Evolutionary conservation across 768 basidiomycete genomes (phyloP).

Genomic region (Leccinum fibrillosum): DNA sequence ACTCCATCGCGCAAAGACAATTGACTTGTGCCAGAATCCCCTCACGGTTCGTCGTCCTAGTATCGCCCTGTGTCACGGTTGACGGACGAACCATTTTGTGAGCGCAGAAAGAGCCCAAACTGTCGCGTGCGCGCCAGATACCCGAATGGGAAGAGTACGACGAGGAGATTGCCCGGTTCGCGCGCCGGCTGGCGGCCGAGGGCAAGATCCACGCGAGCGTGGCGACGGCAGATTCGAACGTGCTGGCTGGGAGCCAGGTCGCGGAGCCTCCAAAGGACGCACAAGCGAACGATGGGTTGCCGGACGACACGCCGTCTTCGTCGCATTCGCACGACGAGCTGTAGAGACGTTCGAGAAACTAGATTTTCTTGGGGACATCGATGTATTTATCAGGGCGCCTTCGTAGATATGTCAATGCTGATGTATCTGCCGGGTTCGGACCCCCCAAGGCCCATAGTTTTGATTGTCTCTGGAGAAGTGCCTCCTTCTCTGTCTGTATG

Average conservation of each 20-base stretch:
- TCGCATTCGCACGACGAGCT: not conserved
- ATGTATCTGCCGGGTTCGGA: not conserved
- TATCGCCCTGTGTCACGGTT: not conserved
- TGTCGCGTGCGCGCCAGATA: constrained; percentile 88
- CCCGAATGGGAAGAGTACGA: constrained; percentile 99
- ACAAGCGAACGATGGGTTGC: not conserved
- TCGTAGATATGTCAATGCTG: not conserved
- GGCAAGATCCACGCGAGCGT: constrained; percentile 68
- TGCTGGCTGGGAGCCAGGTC: constrained; percentile 46
- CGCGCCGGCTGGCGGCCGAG: constrained; percentile 63
- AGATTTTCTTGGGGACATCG: not conserved
- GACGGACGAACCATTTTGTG: not conserved
- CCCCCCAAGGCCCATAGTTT: not conserved
- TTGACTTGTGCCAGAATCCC: constrained; percentile 96
- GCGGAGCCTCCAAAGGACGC: not conserved
- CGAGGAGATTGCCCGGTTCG: constrained; percentile 81
- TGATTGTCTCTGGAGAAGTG: not conserved
- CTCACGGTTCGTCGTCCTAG: constrained; percentile 61
- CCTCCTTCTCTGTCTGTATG: not conserved
- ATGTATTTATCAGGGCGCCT: not conserved
- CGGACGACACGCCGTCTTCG: not conserved
- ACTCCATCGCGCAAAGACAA: constrained; percentile 76
- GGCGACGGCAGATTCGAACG: constrained; percentile 66
- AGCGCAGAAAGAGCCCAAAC: constrained; percentile 91
- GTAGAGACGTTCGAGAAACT: not conserved